Evolutionary conservation across 108 stramenopile species (phyloP), one percentile per base, ranked within the genome.

Genomic region (Discostella stelligeroides): DNA sequence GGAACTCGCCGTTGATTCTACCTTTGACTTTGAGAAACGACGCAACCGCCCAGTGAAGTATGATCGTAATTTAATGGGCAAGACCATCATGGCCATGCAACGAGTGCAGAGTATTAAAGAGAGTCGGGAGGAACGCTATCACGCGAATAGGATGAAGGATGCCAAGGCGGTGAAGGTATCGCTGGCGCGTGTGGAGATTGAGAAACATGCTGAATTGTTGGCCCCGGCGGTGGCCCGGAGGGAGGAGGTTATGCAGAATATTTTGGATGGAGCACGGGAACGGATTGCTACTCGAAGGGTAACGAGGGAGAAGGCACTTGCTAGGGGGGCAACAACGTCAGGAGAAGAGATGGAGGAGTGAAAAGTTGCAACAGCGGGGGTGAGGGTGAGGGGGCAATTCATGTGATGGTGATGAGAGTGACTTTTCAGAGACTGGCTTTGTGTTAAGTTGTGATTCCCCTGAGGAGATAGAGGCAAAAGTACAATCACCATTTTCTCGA

Each of bases 11-110:
- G 96, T 97, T 42, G 96, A 96, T 79, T 83, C 93, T 14, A 98
- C 99, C 20, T 99, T 98, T 85, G 99, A 98, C 72, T 98, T 99
- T 73, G 99, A 98, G 74, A 98, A 98, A 85, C 73, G 98, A 70
- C 86, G 99, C 28, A 99, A 98, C 70, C 84, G 97, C 45, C 99
- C 98, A 9, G 93, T 99, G 61, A 97, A 97, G 73, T 98, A 98
- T 74, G 96, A 98, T 85, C 85, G 95, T 34, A 82, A 98, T 71
- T 81, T 97, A 17, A 97, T 99, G 95, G 96, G 92, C 38, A 94
- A 95, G 85, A 99, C 99, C 23, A 86, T 99, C 25, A 66, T 92
- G 76, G 99, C 97, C 64, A 99, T 99, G 97, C 86, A 97, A 78
- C 84, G 89, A 18, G 96, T 98, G 21, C 82, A 89, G 43, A 80